These are phyloP conservation scores for Phylloporus sp. DNA, from an alignment of 768 basidiomycete species.

Conservation along the genomic window DNA sequence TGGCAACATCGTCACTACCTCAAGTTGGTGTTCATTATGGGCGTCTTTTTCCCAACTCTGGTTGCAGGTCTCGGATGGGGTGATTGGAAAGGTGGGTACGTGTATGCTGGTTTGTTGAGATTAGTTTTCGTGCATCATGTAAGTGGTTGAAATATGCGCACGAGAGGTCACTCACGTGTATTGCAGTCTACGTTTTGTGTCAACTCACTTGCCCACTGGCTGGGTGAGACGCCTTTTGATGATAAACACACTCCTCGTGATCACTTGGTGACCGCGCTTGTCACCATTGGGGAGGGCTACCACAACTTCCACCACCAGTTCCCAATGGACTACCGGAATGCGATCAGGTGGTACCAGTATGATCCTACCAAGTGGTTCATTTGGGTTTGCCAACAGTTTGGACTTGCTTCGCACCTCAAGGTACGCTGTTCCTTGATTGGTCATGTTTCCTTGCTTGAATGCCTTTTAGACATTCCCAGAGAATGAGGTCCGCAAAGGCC, in stretches of 20 bases:
- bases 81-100: conserved; percentile 80
- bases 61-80: conserved; percentile 82
- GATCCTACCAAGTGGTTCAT: conserved; percentile 94
- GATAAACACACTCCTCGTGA: conserved; percentile 93
- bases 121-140: conserved; percentile 87
- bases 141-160: conserved; percentile 26
- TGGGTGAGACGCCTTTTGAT: conserved; percentile 89
- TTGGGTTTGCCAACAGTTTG: conserved; percentile 43
- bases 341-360: conserved; percentile 88
- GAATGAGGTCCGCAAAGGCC: conserved; percentile 78
- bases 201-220: conserved; percentile 95
- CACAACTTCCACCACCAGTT: conserved; percentile 98
- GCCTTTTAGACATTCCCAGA: conserved; percentile 49
- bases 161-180: not conserved
- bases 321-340: conserved; percentile 97
- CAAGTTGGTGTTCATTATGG: conserved; percentile 64
- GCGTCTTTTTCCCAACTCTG: conserved; percentile 67
- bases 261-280: conserved; percentile 83
- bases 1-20: conserved; percentile 90
- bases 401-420: conserved; percentile 57
- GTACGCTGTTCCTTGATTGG: conserved; percentile 10
- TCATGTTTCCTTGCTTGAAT: not conserved
- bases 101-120: conserved; percentile 79
- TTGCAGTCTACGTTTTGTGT: conserved; percentile 92
- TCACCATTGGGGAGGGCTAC: conserved; percentile 93